Percentiles rank a stretch among this genome's conserved stretches.
Evolutionary conservation across 2,329 filamentous ascomycete genomes (phyloP).

Genomic region (Penicillium crustosum): DNA sequence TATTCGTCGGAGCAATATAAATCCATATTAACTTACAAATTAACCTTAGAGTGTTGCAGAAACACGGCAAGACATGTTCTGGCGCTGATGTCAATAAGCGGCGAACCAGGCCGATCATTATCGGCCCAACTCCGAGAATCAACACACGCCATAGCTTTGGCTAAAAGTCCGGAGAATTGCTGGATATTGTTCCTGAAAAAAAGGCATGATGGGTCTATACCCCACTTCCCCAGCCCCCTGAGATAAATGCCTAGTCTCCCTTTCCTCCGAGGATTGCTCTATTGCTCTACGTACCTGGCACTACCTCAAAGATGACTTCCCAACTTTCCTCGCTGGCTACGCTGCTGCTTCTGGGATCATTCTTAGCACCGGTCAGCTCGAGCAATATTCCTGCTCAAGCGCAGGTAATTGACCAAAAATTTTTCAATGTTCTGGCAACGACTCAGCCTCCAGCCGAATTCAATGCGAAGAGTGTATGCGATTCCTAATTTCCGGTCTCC

Average conservation of each 20-base stretch:
- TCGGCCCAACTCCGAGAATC: constrained; percentile 1
- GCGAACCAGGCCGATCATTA: background rate
- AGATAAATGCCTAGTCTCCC: background rate
- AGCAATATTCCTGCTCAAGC: constrained; percentile 20
- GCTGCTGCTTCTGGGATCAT: background rate
- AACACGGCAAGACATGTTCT: background rate
- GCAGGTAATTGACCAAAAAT: constrained; percentile 17
- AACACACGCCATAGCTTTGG: background rate
- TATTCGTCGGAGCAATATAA: background rate
- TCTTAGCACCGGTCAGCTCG: constrained; percentile 5
- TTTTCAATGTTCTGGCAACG: constrained; percentile 20
- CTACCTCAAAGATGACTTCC: background rate
- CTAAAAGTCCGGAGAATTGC: background rate
- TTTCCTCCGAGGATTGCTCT: background rate
- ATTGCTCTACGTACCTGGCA: background rate
- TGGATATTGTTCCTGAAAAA: background rate
- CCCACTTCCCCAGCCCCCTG: background rate
- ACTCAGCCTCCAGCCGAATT: constrained; percentile 17
- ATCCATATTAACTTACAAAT: background rate
- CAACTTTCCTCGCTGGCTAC: background rate
- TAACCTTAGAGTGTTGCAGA: background rate
- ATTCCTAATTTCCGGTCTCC: background rate
- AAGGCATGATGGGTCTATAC: background rate
- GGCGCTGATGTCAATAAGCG: background rate
- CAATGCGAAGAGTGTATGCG: constrained; percentile 14